Evolutionary conservation across 2,329 filamentous ascomycete genomes (phyloP).

Genomic region (Leptodontidium sp.): DNA sequence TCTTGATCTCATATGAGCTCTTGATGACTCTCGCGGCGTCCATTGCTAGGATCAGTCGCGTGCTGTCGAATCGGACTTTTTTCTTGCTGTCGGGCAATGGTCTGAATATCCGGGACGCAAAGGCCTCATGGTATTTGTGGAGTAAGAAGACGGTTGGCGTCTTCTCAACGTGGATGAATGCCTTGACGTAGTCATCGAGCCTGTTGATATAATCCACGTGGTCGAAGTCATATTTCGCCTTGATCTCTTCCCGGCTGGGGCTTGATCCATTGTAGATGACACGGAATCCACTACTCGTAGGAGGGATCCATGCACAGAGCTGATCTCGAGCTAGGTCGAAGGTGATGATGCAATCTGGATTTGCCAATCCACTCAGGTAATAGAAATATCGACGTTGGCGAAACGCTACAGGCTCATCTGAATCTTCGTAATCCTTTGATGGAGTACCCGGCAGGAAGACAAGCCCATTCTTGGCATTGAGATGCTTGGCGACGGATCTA

Average conservation of each 20-base stretch:
- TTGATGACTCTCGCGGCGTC: constrained; percentile 84
- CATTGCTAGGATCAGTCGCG: constrained; percentile 72
- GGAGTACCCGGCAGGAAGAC: constrained; percentile 64
- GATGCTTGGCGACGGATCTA: constrained; percentile 52
- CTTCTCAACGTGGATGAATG: constrained; percentile 51
- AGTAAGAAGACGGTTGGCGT: constrained; percentile 54
- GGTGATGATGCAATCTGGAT: constrained; percentile 62
- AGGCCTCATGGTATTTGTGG: constrained; percentile 51
- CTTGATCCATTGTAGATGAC: constrained; percentile 69
- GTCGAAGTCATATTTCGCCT: constrained; percentile 72
- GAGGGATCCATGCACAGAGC: constrained; percentile 28
- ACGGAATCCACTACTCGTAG: constrained; percentile 53
- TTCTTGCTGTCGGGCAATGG: constrained; percentile 17
- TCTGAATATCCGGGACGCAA: constrained; percentile 25
- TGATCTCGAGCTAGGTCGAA: constrained; percentile 66
- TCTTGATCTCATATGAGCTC: constrained; percentile 82
- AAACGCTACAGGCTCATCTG: constrained; percentile 63
- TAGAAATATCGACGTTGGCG: constrained; percentile 69
- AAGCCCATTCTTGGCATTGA: constrained; percentile 55
- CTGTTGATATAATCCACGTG: constrained; percentile 66
- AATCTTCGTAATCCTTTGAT: constrained; percentile 61
- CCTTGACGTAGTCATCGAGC: constrained; percentile 59
- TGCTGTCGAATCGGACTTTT: constrained; percentile 53
- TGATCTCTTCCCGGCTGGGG: constrained; percentile 67
- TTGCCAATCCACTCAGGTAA: constrained; percentile 63